A percentile compares a stretch with the other conserved stretches of the same genome.
phyloP scores from a whole-genome alignment of 257 asterid species.

The Mentha longifolia region DNA sequence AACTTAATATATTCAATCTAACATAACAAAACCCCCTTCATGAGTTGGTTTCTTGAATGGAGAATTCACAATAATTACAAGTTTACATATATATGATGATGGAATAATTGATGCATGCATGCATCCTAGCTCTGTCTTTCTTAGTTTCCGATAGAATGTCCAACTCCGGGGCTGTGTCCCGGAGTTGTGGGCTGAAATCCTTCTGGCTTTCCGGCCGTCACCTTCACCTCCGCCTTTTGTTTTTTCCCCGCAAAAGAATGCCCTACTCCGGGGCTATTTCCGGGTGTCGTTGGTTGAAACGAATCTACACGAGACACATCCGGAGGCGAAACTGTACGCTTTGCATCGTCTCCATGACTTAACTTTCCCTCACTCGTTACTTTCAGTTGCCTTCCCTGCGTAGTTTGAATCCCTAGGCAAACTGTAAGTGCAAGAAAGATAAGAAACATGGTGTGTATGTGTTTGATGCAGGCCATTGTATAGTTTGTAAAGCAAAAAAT shows the following conservation, averaged over 20 bases:
- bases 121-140: neutral
- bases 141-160: conserved; percentile 48
- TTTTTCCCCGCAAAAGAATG: conserved; percentile 41
- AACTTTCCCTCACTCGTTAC: neutral
- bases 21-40: neutral
- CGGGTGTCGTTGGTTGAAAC: conserved; percentile 57
- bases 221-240: conserved; percentile 21
- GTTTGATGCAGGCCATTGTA: conserved; percentile 42
- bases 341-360: neutral
- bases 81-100: neutral
- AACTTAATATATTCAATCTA: neutral
- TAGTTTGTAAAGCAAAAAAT: neutral
- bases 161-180: conserved; percentile 66
- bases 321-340: conserved; percentile 23
- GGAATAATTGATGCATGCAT: conserved; percentile 1
- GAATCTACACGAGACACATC: conserved; percentile 21
- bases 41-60: conserved; percentile 1
- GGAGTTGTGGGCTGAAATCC: conserved; percentile 52
- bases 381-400: conserved; percentile 51
- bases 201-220: conserved; percentile 23
- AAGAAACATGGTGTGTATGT: conserved; percentile 27
- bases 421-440: conserved; percentile 42
- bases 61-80: conserved; percentile 38
- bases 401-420: conserved; percentile 32
- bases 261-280: conserved; percentile 77